Evolutionary conservation across 805 yeast species (phyloP).

Genomic region (Yarrowia sp.): DNA sequence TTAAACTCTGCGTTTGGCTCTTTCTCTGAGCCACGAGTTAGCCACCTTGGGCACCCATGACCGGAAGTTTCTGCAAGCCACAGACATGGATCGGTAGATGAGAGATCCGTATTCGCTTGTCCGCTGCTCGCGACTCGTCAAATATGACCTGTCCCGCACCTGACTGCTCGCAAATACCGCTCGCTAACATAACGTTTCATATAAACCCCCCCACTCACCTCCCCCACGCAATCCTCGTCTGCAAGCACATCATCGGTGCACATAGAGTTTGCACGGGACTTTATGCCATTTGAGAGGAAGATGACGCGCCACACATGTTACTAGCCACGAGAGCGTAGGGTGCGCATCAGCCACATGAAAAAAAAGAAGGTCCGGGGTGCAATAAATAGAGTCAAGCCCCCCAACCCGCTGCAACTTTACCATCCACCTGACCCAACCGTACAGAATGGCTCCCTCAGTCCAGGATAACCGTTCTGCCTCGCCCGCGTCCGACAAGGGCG

Average conservation of each 20-base stretch:
- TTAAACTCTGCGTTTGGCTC: not conserved
- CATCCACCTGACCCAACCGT: no score
- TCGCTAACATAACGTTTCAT: no score
- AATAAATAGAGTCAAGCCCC: conserved; percentile 16
- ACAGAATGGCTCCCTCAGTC: conserved; percentile 41
- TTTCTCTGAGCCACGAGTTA: conserved; percentile 12
- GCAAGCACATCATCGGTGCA: conserved; percentile 20
- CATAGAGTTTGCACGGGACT: conserved; percentile 30
- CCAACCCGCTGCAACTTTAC: no score
- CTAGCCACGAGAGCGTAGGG: conserved; percentile 27
- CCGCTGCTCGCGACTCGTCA: no score
- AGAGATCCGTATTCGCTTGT: no score
- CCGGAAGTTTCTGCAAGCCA: conserved; percentile 19
- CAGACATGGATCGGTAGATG: no score
- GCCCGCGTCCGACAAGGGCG: conserved; percentile 15
- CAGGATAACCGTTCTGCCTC: conserved; percentile 29
- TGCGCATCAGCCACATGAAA: conserved; percentile 27
- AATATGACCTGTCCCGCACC: no score
- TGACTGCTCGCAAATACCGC: no score
- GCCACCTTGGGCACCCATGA: not conserved
- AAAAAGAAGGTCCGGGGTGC: not conserved
- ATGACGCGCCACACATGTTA: conserved; percentile 18
- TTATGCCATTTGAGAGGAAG: conserved; percentile 6
- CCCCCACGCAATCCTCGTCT: not conserved
- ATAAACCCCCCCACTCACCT: not conserved